A percentile compares a stretch with the other conserved stretches of the same genome.
These are phyloP conservation scores for Bipolaris oryzae DNA, from an alignment of 2,329 filamentous ascomycete genomes.

Conservation along the genomic window DNA sequence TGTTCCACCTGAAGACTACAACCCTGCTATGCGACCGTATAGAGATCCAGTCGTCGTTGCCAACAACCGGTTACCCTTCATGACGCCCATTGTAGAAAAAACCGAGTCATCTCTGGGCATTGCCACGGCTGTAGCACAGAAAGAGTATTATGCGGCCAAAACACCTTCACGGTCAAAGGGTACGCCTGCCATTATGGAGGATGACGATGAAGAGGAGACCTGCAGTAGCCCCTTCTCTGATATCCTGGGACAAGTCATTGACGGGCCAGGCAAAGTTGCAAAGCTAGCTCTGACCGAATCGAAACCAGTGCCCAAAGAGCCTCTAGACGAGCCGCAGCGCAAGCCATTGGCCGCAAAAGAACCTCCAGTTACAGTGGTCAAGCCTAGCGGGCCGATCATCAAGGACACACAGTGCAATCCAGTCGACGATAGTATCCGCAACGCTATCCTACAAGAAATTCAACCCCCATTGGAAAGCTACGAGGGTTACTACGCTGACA, in stretches of 20 bases:
- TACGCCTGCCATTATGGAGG: slow-evolving; percentile 48
- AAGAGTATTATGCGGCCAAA: slow-evolving; percentile 69
- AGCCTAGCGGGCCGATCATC: slow-evolving; percentile 73
- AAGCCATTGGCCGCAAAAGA: slow-evolving; percentile 31
- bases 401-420: slow-evolving; percentile 87
- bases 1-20: slow-evolving; percentile 83
- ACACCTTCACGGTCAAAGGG: slow-evolving; percentile 71
- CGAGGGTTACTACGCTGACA: slow-evolving; percentile 78
- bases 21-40: slow-evolving; percentile 78
- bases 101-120: slow-evolving; percentile 83
- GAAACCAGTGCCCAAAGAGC: slow-evolving; percentile 38
- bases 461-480: slow-evolving; percentile 77
- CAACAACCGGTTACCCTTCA: slow-evolving; percentile 92
- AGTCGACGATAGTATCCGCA: slow-evolving; percentile 75
- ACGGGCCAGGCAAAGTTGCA: slow-evolving; percentile 53
- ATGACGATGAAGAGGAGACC: slow-evolving; percentile 49
- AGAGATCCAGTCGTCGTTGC: slow-evolving; percentile 79
- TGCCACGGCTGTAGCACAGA: slow-evolving; percentile 53
- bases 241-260: slow-evolving; percentile 59
- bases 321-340: slow-evolving; percentile 20
- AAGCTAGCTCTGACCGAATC: slow-evolving; percentile 59
- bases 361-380: slow-evolving; percentile 49
- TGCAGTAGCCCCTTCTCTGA: slow-evolving; percentile 76
- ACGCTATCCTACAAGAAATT: slow-evolving; percentile 74
- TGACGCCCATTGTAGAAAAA: slow-evolving; percentile 97